phyloP scores from a whole-genome alignment of 2,329 filamentous ascomycete genomes.

The Colletotrichum sp. region DNA sequence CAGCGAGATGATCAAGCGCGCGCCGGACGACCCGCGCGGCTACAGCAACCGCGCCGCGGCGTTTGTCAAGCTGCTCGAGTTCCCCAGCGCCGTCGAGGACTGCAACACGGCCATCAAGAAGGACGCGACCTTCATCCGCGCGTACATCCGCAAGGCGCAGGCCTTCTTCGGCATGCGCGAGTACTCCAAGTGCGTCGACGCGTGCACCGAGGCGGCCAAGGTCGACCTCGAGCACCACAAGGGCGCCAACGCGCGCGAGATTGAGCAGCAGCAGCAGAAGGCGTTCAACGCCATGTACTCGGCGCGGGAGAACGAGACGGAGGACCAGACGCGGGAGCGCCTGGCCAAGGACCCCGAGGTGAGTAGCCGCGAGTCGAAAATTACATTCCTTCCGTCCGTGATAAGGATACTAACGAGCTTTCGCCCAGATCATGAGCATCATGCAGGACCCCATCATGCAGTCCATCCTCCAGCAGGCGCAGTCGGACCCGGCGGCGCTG shows the following conservation, averaged over 20 bases:
- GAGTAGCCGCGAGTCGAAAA: slow-evolving; percentile 48
- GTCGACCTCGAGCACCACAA: slow-evolving; percentile 73
- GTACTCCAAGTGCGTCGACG: slow-evolving; percentile 93
- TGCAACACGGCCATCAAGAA: slow-evolving; percentile 91
- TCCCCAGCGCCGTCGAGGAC: slow-evolving; percentile 91
- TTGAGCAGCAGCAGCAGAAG: slow-evolving; percentile 94
- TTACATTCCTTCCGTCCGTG: neutral
- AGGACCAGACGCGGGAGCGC: slow-evolving; percentile 92
- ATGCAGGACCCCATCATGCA: slow-evolving; percentile 98
- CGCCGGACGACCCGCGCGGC: slow-evolving; percentile 88
- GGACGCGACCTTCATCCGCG: slow-evolving; percentile 90
- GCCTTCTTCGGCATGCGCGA: slow-evolving; percentile 97
- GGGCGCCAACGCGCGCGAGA: slow-evolving; percentile 86
- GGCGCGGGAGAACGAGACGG: slow-evolving; percentile 90
- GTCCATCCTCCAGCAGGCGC: slow-evolving; percentile 94
- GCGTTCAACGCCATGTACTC: slow-evolving; percentile 89
- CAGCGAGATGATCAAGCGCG: slow-evolving; percentile 95
- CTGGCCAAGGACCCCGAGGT: slow-evolving; percentile 91
- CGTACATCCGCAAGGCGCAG: slow-evolving; percentile 96
- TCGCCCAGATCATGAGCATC: slow-evolving; percentile 76
- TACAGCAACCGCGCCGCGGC: slow-evolving; percentile 98
- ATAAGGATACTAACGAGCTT: neutral
- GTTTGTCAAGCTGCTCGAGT: slow-evolving; percentile 94
- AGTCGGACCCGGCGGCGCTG: slow-evolving; percentile 88
- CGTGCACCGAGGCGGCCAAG: slow-evolving; percentile 79